phyloP scores from a whole-genome alignment of 768 basidiomycete genomes.

The Pisolithus sp. region DNA sequence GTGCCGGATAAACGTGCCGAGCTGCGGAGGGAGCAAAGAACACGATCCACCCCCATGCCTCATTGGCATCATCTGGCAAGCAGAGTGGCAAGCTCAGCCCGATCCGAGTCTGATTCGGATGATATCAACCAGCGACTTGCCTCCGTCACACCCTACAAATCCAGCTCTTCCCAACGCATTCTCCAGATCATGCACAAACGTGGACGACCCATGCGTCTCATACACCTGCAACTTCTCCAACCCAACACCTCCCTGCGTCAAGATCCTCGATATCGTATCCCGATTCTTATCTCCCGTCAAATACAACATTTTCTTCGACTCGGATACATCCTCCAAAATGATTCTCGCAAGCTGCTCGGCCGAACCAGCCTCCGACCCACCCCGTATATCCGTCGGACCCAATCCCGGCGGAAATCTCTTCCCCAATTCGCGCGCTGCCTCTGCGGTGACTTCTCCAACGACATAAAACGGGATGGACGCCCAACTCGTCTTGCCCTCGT shows the following conservation, averaged over 20 bases:
- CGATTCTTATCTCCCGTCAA: conserved; percentile 85
- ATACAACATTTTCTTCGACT: conserved; percentile 44
- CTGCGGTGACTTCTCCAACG: conserved; percentile 63
- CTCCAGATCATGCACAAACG: conserved; percentile 41
- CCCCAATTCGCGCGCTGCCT: conserved; percentile 34
- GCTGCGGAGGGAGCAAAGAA: conserved; percentile 75
- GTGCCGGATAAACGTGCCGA: conserved; percentile 44
- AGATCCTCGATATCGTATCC: conserved; percentile 52
- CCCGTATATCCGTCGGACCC: conserved; percentile 33
- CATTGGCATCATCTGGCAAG: neutral
- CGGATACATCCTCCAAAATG: conserved; percentile 37
- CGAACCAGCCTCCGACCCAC: conserved; percentile 51
- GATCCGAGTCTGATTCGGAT: no score
- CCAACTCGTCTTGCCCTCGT: conserved; percentile 37
- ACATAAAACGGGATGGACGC: conserved; percentile 63
- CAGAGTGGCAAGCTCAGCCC: no score
- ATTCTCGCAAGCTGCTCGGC: conserved; percentile 59
- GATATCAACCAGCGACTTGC: no score
- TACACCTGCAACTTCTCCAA: conserved; percentile 62
- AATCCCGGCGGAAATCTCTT: conserved; percentile 31
- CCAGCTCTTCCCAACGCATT: conserved; percentile 19
- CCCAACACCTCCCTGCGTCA: conserved; percentile 39
- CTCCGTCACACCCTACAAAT: conserved; percentile 11
- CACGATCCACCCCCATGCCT: conserved; percentile 56
- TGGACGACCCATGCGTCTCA: conserved; percentile 51